Conservation (phyloP, 176 grass and related monocot species). For the Phragmites australis region DNA sequence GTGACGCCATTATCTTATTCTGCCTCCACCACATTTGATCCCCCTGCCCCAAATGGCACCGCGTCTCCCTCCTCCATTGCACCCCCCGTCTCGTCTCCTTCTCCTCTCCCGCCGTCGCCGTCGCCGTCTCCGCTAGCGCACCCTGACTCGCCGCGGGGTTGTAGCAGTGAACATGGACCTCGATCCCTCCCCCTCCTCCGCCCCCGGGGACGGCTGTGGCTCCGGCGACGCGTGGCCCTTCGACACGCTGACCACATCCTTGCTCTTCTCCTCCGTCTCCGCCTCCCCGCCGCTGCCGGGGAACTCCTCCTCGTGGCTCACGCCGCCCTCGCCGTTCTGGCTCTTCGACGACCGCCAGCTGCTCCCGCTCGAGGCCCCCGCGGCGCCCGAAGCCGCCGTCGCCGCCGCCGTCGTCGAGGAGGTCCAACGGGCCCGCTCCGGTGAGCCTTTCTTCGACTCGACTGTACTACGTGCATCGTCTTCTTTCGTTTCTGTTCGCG, state of each 20-base stretch:
- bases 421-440: conserved; percentile 44
- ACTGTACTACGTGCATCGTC: neutral
- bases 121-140: conserved; percentile 18
- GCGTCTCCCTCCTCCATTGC: no score
- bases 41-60: no score
- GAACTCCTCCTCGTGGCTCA: conserved; percentile 36
- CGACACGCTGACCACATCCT: conserved; percentile 60
- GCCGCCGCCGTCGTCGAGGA: conserved; percentile 39
- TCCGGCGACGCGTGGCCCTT: conserved; percentile 62
- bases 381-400: conserved; percentile 20
- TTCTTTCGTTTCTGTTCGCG: neutral
- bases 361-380: conserved; percentile 32
- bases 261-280: conserved; percentile 49
- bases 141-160: neutral
- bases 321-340: conserved; percentile 67
- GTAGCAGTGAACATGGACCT: conserved; percentile 43
- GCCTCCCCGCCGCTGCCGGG: conserved; percentile 41
- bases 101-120: conserved; percentile 23
- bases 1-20: no score
- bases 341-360: conserved; percentile 64
- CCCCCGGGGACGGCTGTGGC: conserved; percentile 23
- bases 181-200: conserved; percentile 26
- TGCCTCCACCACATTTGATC: no score
- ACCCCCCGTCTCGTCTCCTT: no score
- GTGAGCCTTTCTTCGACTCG: conserved; percentile 35